Conservation (phyloP, 805 yeast species). For the Saccharomycopsis selenospora region DNA sequence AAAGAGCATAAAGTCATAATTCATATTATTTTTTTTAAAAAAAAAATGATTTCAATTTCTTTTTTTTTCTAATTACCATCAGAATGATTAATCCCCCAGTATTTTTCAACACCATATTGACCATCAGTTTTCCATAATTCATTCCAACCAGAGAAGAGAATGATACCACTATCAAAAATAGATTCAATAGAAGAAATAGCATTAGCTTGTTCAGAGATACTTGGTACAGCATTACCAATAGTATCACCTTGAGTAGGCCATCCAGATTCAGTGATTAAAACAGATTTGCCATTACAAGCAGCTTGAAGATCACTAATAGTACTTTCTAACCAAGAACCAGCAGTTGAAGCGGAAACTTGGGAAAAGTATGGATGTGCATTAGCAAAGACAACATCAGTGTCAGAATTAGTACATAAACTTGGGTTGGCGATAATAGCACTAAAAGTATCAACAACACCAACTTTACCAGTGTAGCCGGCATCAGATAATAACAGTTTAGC, state of each 20-base stretch:
- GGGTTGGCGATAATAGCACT: slow-evolving; percentile 93
- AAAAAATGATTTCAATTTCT: background rate
- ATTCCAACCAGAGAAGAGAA: slow-evolving; percentile 79
- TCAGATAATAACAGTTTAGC: slow-evolving; percentile 65
- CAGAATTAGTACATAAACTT: slow-evolving; percentile 56
- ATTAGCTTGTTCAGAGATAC: slow-evolving; percentile 60
- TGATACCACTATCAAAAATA: slow-evolving; percentile 62
- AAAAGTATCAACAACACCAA: slow-evolving; percentile 92
- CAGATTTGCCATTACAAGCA: slow-evolving; percentile 34
- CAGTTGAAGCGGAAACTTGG: slow-evolving; percentile 68
- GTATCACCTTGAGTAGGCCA: slow-evolving; percentile 90
- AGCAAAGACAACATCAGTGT: slow-evolving; percentile 87
- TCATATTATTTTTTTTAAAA: too few species aligned
- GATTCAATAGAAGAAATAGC: slow-evolving; percentile 67
- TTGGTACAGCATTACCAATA: slow-evolving; percentile 65
- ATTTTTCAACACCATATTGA: slow-evolving; percentile 60
- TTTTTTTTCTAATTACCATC: slow-evolving; percentile 1
- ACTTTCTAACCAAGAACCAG: slow-evolving; percentile 82
- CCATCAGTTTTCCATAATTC: slow-evolving; percentile 85
- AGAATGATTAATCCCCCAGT: slow-evolving; percentile 61
- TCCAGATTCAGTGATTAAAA: slow-evolving; percentile 86
- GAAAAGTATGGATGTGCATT: slow-evolving; percentile 98
- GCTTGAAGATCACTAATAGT: slow-evolving; percentile 65
- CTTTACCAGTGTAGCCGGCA: slow-evolving; percentile 87
- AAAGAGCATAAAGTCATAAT: too few species aligned